phyloP scores from a whole-genome alignment of 2,329 filamentous ascomycete genomes.

The Neurospora sp. region DNA sequence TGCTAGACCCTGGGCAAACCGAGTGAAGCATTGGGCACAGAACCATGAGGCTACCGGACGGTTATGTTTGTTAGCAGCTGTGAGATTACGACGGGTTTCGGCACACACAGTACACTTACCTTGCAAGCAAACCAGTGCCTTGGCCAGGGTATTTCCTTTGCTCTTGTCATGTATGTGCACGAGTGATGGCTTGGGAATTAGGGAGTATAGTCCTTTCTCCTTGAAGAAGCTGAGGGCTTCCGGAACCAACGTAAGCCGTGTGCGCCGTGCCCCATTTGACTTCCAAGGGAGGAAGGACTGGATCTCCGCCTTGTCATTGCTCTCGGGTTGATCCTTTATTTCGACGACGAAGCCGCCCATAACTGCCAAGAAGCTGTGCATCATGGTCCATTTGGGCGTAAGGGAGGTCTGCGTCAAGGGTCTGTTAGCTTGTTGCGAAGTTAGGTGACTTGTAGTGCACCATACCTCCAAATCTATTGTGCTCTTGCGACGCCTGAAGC shows the following conservation, averaged over 20 bases:
- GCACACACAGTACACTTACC: neutral
- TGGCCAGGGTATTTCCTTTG: conserved; percentile 1
- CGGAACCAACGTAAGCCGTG: neutral
- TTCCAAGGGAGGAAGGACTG: neutral
- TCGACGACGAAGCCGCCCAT: conserved; percentile 4
- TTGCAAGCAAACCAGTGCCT: conserved; percentile 3
- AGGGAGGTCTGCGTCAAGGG: neutral
- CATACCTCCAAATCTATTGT: neutral
- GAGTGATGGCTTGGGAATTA: neutral
- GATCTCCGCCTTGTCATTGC: neutral
- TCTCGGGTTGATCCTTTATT: neutral
- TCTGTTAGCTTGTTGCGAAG: neutral
- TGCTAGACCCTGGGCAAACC: neutral
- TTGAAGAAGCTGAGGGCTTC: neutral
- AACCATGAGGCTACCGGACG: neutral
- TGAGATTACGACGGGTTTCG: too few species aligned
- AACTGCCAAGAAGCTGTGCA: conserved; percentile 5
- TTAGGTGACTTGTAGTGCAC: neutral
- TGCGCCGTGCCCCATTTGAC: neutral
- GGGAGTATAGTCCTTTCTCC: neutral
- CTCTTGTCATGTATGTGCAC: neutral
- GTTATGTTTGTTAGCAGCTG: neutral
- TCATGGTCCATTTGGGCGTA: neutral
- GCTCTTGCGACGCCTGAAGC: neutral
- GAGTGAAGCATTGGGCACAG: neutral